phyloP scores from a whole-genome alignment of 2,329 filamentous ascomycete genomes.

The Spiromastix sp. region DNA sequence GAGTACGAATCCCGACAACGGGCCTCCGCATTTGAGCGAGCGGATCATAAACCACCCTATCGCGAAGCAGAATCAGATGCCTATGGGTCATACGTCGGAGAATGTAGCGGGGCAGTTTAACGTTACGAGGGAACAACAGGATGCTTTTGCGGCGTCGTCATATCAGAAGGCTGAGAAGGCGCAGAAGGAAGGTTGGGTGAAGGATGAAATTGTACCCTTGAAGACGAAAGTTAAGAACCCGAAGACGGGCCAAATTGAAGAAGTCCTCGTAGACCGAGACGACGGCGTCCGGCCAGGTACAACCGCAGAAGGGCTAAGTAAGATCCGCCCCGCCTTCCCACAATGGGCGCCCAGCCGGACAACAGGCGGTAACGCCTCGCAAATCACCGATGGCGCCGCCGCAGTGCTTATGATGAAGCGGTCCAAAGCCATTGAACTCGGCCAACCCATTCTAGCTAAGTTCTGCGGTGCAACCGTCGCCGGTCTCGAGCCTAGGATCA shows the following conservation, averaged over 20 bases:
- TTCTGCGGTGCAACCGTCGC: conserved; percentile 73
- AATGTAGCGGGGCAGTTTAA: conserved; percentile 73
- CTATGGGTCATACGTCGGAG: conserved; percentile 89
- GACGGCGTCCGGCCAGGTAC: conserved; percentile 77
- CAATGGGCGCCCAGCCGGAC: conserved; percentile 66
- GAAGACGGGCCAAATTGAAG: conserved; percentile 72
- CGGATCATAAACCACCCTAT: conserved; percentile 63
- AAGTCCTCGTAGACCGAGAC: conserved; percentile 67
- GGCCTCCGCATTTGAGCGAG: conserved; percentile 73
- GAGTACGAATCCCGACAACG: conserved; percentile 74
- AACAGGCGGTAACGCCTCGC: conserved; percentile 84
- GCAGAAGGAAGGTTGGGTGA: conserved; percentile 72
- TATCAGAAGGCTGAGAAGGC: conserved; percentile 78
- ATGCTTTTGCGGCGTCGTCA: conserved; percentile 72
- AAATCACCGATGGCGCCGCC: conserved; percentile 86
- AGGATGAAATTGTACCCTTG: conserved; percentile 76
- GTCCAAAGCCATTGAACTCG: conserved; percentile 69
- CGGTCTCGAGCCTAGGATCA: conserved; percentile 78
- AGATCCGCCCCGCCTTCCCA: conserved; percentile 78
- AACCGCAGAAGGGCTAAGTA: conserved; percentile 68
- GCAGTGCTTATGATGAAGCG: conserved; percentile 90
- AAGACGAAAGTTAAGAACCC: conserved; percentile 76
- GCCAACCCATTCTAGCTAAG: conserved; percentile 78
- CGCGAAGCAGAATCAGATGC: conserved; percentile 82
- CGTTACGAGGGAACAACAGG: conserved; percentile 60